A percentile compares a stretch with the other conserved stretches of the same genome.
Conservation (phyloP, 140 eudicot genomes). For the Senecio squalidus region DNA sequence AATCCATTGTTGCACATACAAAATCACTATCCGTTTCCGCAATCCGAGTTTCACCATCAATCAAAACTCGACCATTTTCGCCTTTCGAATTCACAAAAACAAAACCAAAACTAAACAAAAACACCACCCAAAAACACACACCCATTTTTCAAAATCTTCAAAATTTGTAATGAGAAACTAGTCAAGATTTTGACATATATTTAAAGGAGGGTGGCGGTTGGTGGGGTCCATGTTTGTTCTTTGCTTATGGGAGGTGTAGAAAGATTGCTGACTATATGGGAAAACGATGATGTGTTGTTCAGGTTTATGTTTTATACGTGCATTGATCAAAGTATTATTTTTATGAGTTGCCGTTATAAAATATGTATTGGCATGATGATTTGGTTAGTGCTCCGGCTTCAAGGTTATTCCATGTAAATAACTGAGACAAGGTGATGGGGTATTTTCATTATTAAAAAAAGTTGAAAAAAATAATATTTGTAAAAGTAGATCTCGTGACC, state of each 20-base stretch:
- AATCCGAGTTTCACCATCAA: conserved; percentile 50
- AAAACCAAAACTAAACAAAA: conserved; percentile 7
- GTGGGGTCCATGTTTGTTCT: conserved; percentile 34
- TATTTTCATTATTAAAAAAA: too few species aligned
- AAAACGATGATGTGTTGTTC: conserved; percentile 30
- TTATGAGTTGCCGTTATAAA: conserved; percentile 30
- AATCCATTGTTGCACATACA: conserved; percentile 82
- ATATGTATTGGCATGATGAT: too few species aligned
- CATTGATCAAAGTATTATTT: background rate
- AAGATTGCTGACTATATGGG: conserved; percentile 29
- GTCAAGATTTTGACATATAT: conserved; percentile 8
- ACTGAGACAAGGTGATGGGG: too few species aligned
- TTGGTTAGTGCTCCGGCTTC: too few species aligned
- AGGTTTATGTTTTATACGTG: conserved; percentile 15
- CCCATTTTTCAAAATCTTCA: conserved; percentile 16
- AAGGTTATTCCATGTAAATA: too few species aligned
- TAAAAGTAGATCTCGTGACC: too few species aligned
- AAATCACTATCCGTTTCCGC: conserved; percentile 53
- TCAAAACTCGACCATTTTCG: conserved; percentile 31
- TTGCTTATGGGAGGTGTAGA: conserved; percentile 35
- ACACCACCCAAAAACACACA: conserved; percentile 28
- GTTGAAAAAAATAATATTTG: too few species aligned
- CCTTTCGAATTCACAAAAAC: conserved; percentile 24
- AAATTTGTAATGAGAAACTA: background rate
- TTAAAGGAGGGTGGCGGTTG: conserved; percentile 17